phyloP scores from a whole-genome alignment of 2,329 filamentous ascomycete species.

The Keithomyces neogunnii region DNA sequence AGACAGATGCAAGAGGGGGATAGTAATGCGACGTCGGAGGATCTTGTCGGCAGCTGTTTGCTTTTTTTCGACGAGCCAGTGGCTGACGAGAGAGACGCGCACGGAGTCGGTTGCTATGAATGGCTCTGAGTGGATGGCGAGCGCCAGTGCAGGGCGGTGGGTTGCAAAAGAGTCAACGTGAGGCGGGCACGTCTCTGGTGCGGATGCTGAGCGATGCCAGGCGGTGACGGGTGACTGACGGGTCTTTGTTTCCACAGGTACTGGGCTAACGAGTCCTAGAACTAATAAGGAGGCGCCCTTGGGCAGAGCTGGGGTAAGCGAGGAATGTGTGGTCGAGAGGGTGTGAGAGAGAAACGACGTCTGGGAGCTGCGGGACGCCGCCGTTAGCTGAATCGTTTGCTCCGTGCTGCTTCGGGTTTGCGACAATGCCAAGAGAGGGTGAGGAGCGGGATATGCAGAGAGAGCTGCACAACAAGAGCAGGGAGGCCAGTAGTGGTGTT shows the following conservation, averaged over 20 bases:
- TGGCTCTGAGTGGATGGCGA: neutral
- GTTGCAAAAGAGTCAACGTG: neutral
- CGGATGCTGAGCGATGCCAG: slow-evolving; percentile 1
- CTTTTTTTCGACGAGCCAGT: slow-evolving; percentile 1
- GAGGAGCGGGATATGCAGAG: neutral
- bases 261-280: neutral
- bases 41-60: slow-evolving; percentile 7
- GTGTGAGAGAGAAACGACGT: slow-evolving; percentile 1
- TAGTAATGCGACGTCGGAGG: slow-evolving; percentile 9
- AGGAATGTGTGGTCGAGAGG: neutral
- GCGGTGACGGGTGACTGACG: slow-evolving; percentile 13
- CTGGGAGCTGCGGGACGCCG: neutral
- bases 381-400: slow-evolving; percentile 1
- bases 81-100: neutral
- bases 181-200: neutral
- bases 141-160: neutral
- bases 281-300: neutral
- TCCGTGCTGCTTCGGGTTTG: neutral
- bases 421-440: slow-evolving; percentile 1
- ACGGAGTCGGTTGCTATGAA: neutral
- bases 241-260: neutral
- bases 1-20: slow-evolving; percentile 1
- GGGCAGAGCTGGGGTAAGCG: neutral
- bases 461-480: neutral
- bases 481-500: neutral